Conservation (phyloP, 2,329 filamentous ascomycete genomes). For the Mycosphaerella arachidis region DNA sequence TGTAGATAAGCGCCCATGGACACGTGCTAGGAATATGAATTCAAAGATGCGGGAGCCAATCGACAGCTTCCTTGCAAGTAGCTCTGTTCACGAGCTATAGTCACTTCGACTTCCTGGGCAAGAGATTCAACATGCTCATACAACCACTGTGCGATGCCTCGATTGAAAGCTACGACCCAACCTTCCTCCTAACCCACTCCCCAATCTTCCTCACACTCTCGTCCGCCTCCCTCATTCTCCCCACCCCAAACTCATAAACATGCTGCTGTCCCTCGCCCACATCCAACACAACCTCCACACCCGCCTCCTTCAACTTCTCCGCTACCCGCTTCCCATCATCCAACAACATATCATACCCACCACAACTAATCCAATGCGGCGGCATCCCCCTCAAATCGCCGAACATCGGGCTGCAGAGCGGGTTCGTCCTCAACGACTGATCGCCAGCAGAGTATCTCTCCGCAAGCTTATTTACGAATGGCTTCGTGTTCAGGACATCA, state of each 20-base stretch:
- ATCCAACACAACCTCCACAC: slow-evolving; percentile 44
- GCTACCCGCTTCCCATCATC: slow-evolving; percentile 53
- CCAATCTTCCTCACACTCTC: slow-evolving; percentile 7
- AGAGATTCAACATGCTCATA: no score
- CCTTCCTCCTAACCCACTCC: slow-evolving; percentile 3
- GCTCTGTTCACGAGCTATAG: background rate
- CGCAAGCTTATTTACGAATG: slow-evolving; percentile 17
- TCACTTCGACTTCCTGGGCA: background rate
- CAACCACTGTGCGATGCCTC: no score
- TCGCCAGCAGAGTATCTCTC: slow-evolving; percentile 16
- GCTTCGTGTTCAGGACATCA: slow-evolving; percentile 22
- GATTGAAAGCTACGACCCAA: background rate
- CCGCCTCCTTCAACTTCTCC: slow-evolving; percentile 42
- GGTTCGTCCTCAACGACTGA: slow-evolving; percentile 12
- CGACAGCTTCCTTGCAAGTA: background rate
- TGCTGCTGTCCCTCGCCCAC: slow-evolving; percentile 43
- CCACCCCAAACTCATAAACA: slow-evolving; percentile 31
- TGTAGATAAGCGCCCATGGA: background rate
- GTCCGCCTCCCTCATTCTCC: slow-evolving; percentile 24
- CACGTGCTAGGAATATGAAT: background rate
- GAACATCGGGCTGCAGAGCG: slow-evolving; percentile 19
- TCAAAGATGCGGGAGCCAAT: background rate
- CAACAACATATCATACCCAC: slow-evolving; percentile 48
- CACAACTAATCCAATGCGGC: slow-evolving; percentile 48
- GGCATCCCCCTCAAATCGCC: slow-evolving; percentile 37